phyloP scores from a whole-genome alignment of 768 basidiomycete species.

The Punctularia strigosozonata region DNA sequence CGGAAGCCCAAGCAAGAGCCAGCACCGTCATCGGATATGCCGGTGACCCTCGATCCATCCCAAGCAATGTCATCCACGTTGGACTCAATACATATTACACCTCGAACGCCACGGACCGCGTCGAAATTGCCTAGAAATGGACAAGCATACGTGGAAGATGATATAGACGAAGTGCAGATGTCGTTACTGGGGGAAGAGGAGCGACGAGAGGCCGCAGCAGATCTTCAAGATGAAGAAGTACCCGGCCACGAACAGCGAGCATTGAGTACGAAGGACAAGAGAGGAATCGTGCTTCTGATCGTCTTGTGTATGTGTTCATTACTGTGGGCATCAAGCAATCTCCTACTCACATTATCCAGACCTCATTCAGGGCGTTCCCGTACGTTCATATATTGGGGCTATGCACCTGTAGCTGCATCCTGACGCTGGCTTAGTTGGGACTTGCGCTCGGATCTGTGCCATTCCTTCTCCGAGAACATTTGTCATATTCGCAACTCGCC shows the following conservation, averaged over 20 bases:
- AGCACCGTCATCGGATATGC: too few species aligned
- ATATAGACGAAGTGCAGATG: constrained; percentile 47
- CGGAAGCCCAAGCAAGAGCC: too few species aligned
- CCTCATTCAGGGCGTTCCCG: constrained; percentile 75
- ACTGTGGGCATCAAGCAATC: constrained; percentile 3
- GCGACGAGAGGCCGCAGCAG: constrained; percentile 31
- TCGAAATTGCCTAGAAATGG: background rate
- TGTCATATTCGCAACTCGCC: constrained; percentile 95
- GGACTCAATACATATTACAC: background rate
- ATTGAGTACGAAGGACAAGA: constrained; percentile 67
- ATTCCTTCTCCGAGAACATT: constrained; percentile 87
- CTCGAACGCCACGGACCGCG: background rate
- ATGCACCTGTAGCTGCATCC: background rate
- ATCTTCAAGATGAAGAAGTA: constrained; percentile 21
- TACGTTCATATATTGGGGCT: constrained; percentile 20
- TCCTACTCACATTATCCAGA: constrained; percentile 15
- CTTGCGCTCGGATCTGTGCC: constrained; percentile 81
- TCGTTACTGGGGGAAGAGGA: constrained; percentile 49
- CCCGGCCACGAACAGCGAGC: constrained; percentile 33
- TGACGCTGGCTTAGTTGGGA: constrained; percentile 42
- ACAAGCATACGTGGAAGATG: constrained; percentile 5
- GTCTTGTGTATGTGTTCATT: constrained; percentile 61
- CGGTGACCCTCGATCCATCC: too few species aligned
- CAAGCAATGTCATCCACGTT: background rate
- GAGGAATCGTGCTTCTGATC: constrained; percentile 75